Percentiles rank a stretch among this genome's conserved stretches.
Conservation (phyloP, 768 basidiomycete genomes). For the Solioccasus polychromus region DNA sequence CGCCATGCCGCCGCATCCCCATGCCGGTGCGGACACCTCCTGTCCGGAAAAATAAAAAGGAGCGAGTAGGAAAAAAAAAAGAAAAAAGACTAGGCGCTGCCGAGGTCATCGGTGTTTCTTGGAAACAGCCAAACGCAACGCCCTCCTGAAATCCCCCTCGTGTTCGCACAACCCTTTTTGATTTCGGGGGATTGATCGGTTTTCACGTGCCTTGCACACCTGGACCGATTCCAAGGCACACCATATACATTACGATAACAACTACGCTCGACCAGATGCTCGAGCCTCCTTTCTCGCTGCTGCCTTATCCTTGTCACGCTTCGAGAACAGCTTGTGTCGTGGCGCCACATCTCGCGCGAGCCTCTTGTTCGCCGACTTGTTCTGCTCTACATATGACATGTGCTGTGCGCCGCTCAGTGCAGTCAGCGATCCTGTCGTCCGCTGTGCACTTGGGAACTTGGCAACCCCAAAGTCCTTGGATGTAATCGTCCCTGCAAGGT, state of each 20-base stretch:
- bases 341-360: constrained; percentile 51
- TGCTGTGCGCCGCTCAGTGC: constrained; percentile 87
- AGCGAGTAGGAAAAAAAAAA: neutral
- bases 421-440: constrained; percentile 78
- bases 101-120: neutral
- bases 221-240: constrained; percentile 24
- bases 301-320: constrained; percentile 76
- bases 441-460: constrained; percentile 64
- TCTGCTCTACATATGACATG: constrained; percentile 92
- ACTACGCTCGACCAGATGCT: constrained; percentile 28
- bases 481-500: constrained; percentile 81
- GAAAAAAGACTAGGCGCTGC: neutral
- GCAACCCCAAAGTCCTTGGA: constrained; percentile 79
- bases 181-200: constrained; percentile 27
- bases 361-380: constrained; percentile 86
- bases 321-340: constrained; percentile 78
- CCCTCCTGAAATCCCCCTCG: constrained; percentile 24
- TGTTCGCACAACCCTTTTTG: constrained; percentile 24
- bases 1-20: constrained; percentile 24
- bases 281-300: constrained; percentile 46
- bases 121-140: constrained; percentile 2
- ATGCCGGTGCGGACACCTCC: constrained; percentile 15
- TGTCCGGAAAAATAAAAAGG: constrained; percentile 10
- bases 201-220: constrained; percentile 31
- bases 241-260: neutral